phyloP scores from a whole-genome alignment of 169 alveolate species.

The Eimeria necatrix region DNA sequence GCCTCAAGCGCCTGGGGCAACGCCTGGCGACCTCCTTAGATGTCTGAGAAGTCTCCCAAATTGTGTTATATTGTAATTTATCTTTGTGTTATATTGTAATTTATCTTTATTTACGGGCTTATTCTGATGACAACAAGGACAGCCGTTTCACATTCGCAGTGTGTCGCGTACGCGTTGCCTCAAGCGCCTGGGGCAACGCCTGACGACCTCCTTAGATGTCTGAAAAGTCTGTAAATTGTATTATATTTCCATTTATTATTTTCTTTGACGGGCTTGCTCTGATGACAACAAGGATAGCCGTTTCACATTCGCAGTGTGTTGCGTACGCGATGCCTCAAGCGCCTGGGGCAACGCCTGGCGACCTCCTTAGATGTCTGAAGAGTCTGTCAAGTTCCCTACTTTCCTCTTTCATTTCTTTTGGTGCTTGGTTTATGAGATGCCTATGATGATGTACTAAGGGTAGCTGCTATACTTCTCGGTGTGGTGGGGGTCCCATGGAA shows the following conservation, averaged over 20 bases:
- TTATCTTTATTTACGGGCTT: background rate
- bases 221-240: conserved; percentile 22
- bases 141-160: conserved; percentile 80
- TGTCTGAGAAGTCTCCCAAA: conserved; percentile 42
- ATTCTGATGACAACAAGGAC: conserved; percentile 13
- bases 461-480: no score
- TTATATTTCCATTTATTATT: no score
- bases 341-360: conserved; percentile 75
- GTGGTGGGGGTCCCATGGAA: no score
- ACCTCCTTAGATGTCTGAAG: conserved; percentile 80
- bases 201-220: conserved; percentile 82
- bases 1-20: conserved; percentile 81
- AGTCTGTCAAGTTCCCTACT: no score
- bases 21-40: conserved; percentile 82
- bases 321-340: conserved; percentile 68
- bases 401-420: no score
- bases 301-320: conserved; percentile 75
- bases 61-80: background rate
- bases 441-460: no score
- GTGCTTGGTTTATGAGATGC: no score
- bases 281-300: conserved; percentile 68
- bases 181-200: conserved; percentile 74
- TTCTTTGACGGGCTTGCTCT: background rate
- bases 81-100: background rate
- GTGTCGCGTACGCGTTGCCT: conserved; percentile 68